Base-by-base conservation (phyloP, 345 rosid species). In the Mallotus nudiflorus region DNA sequence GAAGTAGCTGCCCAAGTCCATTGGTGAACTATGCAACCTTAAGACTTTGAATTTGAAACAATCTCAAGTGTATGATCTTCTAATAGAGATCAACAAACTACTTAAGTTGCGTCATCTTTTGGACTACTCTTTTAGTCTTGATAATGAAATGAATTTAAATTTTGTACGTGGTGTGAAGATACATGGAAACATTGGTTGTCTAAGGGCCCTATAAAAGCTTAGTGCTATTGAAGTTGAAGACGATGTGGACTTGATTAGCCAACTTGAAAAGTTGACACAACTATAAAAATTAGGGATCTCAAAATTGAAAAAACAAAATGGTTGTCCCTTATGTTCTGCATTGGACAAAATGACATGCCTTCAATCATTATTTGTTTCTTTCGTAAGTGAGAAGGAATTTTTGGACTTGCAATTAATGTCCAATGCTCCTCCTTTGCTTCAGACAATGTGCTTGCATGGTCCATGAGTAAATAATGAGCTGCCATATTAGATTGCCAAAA, bases 1-100 rank as follows among this genome's bases (percentile, higher is more conserved):
- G 24, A 33, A 50, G 9, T 18, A 3, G n/a, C 59, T 71, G 40
- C 74, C 74, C 3, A 71, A 37, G 51, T 35, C 59, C 22, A 51
- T 71, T 28, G 74, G 74, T 0, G 62, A 60, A 50, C 29, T 71
- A 16, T 42, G 16, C 60, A 71, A 63, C 59, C 56, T 71, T 16
- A 51, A 71, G 35, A 71, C 74, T 24, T 40, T 71, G 25, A 59
- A 71, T 50, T 35, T 71, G 60, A 39, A 22, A 61, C 20, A 51
- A 14, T 33, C 66, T 14, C 27, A 22, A 22, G 50, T 62, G 28
- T 9, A 63, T 33, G 67, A 49, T 22, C 68, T 71, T 14, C 68
- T 68, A 25, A 19, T 14, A 1, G 68, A 71, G n/a, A 39, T 62
- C 61, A 52, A 50, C 9, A 48, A 37, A 9, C 39, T 71, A 18